Evolutionary conservation across 176 grass and related monocot genomes (phyloP), one percentile per base, ranked within the genome.

Genomic region (Tillandsia leiboldiana): DNA sequence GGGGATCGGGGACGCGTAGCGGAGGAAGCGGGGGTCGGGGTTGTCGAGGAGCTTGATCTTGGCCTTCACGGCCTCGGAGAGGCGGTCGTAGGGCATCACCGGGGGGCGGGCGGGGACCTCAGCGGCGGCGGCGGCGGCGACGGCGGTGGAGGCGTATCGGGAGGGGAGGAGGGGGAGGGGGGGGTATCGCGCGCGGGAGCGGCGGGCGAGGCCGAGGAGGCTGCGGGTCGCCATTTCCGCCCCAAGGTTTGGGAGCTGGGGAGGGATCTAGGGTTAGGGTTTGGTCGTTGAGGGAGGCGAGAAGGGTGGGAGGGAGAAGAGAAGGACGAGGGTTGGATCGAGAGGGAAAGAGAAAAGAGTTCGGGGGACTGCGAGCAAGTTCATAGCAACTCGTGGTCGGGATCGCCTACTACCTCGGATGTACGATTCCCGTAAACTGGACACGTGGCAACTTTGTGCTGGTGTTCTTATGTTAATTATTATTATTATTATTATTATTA

Each of bases 1-100:
- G 4, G 93, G 89, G 26, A 92, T 70, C 53, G 93, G 93, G 53
- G 47, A 87, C 11, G 93, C 89, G 74, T 97, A 97, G 51, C 93
- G 93, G 64, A 97, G 89, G 86, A 92, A 97, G 11, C 93, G 86
- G 27, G 86, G 86, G 73, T 97, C 93, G 76, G 93, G 82, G 27
- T 97, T 72, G 49, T 97, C 86, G 11, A 97, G 83, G 26, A 86
- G 84, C 61, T 85, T 81, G 56, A 97, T 48, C 74, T 81, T 75
- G 1, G 84, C 72, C 64, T 89, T 89, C 8, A 92, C 89, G 50
- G 89, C 68, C 8, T 84, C 79, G 10, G 79, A 73, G 71, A 97
- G 79, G 79, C 63, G 89, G 22, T 97, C 93, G 68, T 97, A 97
- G 18, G 51, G 72, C 86, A 92, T 74, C 68, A 87, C 82, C 0